Evolutionary conservation across 2,329 filamentous ascomycete genomes (phyloP).

Genomic region (Westerdykella ornata): DNA sequence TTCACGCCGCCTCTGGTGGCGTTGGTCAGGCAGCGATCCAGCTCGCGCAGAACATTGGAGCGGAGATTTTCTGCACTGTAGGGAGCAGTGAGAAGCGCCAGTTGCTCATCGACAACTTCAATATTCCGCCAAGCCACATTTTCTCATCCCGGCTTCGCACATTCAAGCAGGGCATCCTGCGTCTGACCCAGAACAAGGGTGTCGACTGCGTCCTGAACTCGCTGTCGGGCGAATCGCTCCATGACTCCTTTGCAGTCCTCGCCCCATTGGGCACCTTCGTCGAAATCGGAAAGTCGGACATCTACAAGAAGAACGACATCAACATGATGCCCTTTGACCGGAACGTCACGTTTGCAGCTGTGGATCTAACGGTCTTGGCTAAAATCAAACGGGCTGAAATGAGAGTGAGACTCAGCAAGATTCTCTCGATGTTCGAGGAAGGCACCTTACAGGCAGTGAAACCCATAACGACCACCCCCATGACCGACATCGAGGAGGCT

Average conservation of each 20-base stretch:
- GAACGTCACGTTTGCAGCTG: neutral
- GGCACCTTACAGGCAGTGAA: neutral
- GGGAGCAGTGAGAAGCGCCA: constrained; percentile 9
- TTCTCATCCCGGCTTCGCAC: constrained; percentile 18
- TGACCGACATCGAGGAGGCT: constrained; percentile 7
- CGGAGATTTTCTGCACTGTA: constrained; percentile 16
- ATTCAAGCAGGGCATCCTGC: constrained; percentile 17
- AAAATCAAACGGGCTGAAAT: neutral
- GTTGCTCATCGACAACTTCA: constrained; percentile 6
- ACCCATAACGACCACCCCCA: neutral
- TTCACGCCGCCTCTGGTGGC: constrained; percentile 20
- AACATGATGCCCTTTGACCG: neutral
- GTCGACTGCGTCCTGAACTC: constrained; percentile 31
- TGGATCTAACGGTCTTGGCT: constrained; percentile 31
- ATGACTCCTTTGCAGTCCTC: constrained; percentile 17
- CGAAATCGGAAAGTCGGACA: constrained; percentile 10
- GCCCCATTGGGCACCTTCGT: constrained; percentile 29
- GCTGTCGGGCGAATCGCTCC: constrained; percentile 12
- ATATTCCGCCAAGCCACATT: constrained; percentile 19
- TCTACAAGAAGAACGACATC: neutral
- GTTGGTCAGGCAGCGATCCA: constrained; percentile 21
- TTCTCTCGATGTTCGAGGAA: constrained; percentile 17
- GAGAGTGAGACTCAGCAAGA: neutral
- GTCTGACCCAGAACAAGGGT: constrained; percentile 18
- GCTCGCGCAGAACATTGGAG: constrained; percentile 11